A percentile compares a stretch with the other conserved stretches of the same genome.
Conservation (phyloP, 1,139 yeast genomes). For the Diutina sp. region DNA sequence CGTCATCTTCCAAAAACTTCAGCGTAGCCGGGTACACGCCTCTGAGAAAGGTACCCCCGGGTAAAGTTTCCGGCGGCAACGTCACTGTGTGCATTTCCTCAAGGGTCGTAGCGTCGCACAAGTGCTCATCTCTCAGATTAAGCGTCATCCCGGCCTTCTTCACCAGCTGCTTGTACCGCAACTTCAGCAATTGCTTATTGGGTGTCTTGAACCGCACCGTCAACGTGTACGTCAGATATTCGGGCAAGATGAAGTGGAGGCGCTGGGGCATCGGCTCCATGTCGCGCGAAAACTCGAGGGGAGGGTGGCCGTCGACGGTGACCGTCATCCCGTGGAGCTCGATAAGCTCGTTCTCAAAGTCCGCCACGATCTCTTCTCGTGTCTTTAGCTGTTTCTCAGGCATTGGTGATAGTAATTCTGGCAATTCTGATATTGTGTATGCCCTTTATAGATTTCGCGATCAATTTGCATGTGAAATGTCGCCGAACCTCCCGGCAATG, state of each 20-base stretch:
- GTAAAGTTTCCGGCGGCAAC: background rate
- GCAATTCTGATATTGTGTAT: background rate
- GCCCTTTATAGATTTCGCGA: background rate
- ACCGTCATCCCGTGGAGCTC: constrained; percentile 1
- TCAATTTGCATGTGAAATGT: background rate
- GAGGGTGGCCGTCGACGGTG: background rate
- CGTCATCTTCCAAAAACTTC: background rate
- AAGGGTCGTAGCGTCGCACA: background rate
- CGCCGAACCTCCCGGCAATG: background rate
- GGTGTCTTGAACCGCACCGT: background rate
- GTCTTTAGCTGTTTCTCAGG: background rate
- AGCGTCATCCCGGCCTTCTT: background rate
- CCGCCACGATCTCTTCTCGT: background rate
- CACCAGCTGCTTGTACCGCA: background rate
- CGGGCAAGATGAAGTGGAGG: background rate
- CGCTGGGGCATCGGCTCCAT: constrained; percentile 1
- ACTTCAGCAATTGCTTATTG: background rate
- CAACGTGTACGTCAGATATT: background rate
- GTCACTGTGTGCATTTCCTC: background rate
- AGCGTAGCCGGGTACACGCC: background rate
- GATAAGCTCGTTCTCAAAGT: background rate
- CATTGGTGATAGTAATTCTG: background rate
- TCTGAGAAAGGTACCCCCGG: background rate
- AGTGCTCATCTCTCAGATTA: background rate
- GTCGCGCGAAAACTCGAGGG: background rate